A percentile compares a stretch with the other conserved stretches of the same genome.
phyloP scores from a whole-genome alignment of 352 stramenopile species.

The Phytopythium ostracodes region DNA sequence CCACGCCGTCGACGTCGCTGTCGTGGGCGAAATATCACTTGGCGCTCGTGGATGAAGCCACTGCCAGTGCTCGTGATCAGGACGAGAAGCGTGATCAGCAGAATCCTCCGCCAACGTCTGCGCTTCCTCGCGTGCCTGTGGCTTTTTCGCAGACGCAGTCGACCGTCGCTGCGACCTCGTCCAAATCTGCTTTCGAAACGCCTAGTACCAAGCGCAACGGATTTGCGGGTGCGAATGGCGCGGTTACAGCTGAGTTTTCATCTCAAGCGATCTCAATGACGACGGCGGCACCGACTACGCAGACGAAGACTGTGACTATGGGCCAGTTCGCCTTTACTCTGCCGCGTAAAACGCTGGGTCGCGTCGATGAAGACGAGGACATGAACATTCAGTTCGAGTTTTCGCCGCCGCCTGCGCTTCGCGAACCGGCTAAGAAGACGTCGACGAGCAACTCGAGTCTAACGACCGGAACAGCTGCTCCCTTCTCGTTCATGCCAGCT shows the following conservation, averaged over 20 bases:
- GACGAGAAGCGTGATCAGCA: conserved; percentile 29
- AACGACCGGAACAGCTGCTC: conserved; percentile 20
- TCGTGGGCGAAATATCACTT: conserved; percentile 87
- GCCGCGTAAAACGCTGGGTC: conserved; percentile 11
- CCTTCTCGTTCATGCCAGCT: conserved; percentile 63
- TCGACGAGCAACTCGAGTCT: conserved; percentile 8
- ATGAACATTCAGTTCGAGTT: conserved; percentile 53
- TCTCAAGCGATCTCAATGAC: conserved; percentile 36
- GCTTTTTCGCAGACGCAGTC: conserved; percentile 11
- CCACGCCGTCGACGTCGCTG: conserved; percentile 68
- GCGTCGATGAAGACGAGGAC: conserved; percentile 32
- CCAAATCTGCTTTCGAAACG: conserved; percentile 13
- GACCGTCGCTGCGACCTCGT: neutral
- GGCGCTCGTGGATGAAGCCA: conserved; percentile 36
- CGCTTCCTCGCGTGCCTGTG: conserved; percentile 43
- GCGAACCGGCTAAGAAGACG: conserved; percentile 55
- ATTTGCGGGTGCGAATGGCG: conserved; percentile 3
- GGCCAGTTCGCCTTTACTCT: conserved; percentile 56
- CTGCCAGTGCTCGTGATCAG: conserved; percentile 10
- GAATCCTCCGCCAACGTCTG: conserved; percentile 45
- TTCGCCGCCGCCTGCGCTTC: conserved; percentile 47
- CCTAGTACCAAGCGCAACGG: conserved; percentile 15
- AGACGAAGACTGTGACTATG: conserved; percentile 21
- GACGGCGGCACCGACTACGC: conserved; percentile 7
- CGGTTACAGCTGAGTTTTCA: conserved; percentile 16